A percentile compares a stretch with the other conserved stretches of the same genome.
Conservation (phyloP, 495 filamentous ascomycete genomes). For the Aspergillus campestris region DNA sequence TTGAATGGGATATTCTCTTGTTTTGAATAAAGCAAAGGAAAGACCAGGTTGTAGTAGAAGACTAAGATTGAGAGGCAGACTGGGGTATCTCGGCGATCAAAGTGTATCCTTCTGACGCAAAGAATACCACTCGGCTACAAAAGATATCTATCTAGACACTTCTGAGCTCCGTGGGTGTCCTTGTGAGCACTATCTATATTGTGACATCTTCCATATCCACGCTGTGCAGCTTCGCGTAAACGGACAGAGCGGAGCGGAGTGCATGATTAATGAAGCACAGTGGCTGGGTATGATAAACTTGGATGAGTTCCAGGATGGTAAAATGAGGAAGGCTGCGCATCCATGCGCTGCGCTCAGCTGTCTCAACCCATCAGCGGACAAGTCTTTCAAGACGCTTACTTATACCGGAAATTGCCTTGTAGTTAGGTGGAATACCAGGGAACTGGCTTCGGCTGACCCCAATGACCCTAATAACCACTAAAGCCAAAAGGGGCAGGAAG, state of each 20-base stretch:
- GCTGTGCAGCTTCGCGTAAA: neutral
- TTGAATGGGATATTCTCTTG: neutral
- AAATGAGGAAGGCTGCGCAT: neutral
- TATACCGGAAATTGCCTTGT: neutral
- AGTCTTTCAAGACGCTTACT: neutral
- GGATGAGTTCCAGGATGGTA: neutral
- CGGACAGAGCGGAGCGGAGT: neutral
- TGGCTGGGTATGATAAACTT: neutral
- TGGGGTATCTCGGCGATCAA: neutral
- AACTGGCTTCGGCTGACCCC: too few relatives aligned
- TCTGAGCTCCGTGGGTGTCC: too few relatives aligned
- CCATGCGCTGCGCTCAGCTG: neutral
- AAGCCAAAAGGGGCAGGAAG: too few relatives aligned
- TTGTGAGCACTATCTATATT: too few relatives aligned
- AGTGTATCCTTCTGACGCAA: neutral
- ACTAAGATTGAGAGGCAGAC: neutral
- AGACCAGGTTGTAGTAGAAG: neutral
- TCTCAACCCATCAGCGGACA: neutral
- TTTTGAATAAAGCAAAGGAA: neutral
- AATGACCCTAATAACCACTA: too few relatives aligned
- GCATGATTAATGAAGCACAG: slow-evolving; percentile 1
- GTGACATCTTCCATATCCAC: too few relatives aligned
- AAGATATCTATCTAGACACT: too few relatives aligned
- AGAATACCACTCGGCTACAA: too few relatives aligned
- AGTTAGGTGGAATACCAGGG: neutral